Base-by-base conservation (phyloP, 257 asterid species). In the Paraleonurus japonicus region DNA sequence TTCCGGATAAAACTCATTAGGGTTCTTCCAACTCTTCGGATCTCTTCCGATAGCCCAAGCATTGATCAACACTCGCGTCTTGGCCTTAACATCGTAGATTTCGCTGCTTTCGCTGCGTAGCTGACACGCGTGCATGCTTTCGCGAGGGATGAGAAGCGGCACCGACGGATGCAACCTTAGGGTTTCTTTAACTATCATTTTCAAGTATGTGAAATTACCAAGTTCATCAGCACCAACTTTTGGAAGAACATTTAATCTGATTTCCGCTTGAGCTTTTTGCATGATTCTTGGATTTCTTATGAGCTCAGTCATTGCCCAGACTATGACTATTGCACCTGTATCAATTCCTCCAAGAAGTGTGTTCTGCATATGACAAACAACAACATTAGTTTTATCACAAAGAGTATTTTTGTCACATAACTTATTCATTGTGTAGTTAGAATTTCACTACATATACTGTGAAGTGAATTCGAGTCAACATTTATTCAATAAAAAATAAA, bases 91-190 rank as follows among this genome's bases (percentile, higher is more conserved):
- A 41, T 80, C 62, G 2, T 75, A 66, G 3, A 57, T 39, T 1
- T 68, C 3, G 7, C 55, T 28, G 0, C 45, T 57, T 24, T 23
- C 69, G 4, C 60, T 10, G 1, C 28, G 47, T 60, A 76, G 51
- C 27, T 39, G 43, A 30, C 80, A 62, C 32, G 15, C 39, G 20
- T 16, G 27, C 72, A 13, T 67, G 12, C 58, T 11, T 66, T 66
- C 69, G 4, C 69, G 70, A 1, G 81, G 81, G 10, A 72, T 0
- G 35, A 67, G 11, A 5, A 72, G 41, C 2, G 74, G 66, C 11
- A 78, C 54, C 1, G 74, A 54, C n/a, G 83, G 77, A 24, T 82
- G 87, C 16, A 76, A 10, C 54, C 87, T 74, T 22, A 82, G 76
- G 33, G 79, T 78, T 78, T 79, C 77, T n/a, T n/a, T n/a, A n/a